phyloP scores from a whole-genome alignment of 768 basidiomycete genomes.

The Peribolospora kevripleyi region DNA sequence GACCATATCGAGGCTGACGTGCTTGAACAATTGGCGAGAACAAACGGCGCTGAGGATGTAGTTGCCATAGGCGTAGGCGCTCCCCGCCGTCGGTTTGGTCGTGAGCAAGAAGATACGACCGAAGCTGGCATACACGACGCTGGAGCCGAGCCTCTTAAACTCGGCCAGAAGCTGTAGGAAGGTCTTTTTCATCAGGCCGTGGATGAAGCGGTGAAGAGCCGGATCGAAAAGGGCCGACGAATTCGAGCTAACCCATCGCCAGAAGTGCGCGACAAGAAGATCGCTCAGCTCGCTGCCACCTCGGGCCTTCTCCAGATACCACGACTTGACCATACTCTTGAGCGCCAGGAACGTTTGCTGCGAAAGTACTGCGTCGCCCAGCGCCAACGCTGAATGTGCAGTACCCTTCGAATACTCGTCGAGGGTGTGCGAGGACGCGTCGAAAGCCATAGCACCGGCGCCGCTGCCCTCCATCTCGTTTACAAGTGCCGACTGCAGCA shows the following conservation, averaged over 20 bases:
- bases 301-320: constrained; percentile 56
- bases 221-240: constrained; percentile 74
- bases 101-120: constrained; percentile 64
- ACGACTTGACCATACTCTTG: constrained; percentile 64
- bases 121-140: constrained; percentile 83
- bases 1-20: constrained; percentile 61
- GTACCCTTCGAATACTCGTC: constrained; percentile 55
- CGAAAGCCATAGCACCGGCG: constrained; percentile 50
- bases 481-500: constrained; percentile 77
- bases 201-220: constrained; percentile 72
- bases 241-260: constrained; percentile 82
- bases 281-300: constrained; percentile 20
- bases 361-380: constrained; percentile 76
- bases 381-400: constrained; percentile 37
- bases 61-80: constrained; percentile 81
- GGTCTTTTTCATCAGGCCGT: constrained; percentile 90
- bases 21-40: constrained; percentile 83
- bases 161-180: constrained; percentile 93
- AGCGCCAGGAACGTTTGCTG: constrained; percentile 62
- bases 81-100: constrained; percentile 71
- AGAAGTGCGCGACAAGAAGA: constrained; percentile 62
- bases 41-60: constrained; percentile 85
- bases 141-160: constrained; percentile 79
- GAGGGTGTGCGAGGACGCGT: constrained; percentile 70
- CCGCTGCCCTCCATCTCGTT: constrained; percentile 96